Evolutionary conservation across 148 eudicot species (phyloP).

Genomic region (Persicaria tinctoria): DNA sequence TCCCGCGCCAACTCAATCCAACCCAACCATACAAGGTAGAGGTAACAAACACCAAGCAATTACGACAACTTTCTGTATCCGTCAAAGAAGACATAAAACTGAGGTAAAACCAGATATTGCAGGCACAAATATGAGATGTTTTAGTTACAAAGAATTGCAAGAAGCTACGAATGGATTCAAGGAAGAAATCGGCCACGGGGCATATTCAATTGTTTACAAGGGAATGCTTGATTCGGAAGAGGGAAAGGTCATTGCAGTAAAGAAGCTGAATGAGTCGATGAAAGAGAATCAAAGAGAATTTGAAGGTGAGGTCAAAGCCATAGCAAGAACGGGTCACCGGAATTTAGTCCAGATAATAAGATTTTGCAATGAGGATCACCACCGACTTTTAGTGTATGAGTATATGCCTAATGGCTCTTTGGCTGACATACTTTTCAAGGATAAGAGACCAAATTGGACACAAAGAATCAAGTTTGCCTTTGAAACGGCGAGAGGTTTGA

Average conservation of each 20-base stretch:
- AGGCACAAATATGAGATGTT: constrained; percentile 13
- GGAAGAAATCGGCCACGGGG: constrained; percentile 25
- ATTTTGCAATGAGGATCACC: constrained; percentile 23
- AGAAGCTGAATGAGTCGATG: constrained; percentile 13
- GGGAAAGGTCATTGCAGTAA: constrained; percentile 18
- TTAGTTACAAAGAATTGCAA: constrained; percentile 22
- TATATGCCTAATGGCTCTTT: constrained; percentile 29
- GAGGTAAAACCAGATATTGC: not conserved
- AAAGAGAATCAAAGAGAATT: constrained; percentile 21
- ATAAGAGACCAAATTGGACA: constrained; percentile 14
- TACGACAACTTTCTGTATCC: constrained; percentile 8
- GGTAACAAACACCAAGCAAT: not conserved
- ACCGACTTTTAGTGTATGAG: constrained; percentile 25
- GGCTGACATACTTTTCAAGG: constrained; percentile 18
- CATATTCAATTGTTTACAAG: constrained; percentile 28
- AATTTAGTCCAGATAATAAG: constrained; percentile 26
- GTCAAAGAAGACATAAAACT: constrained; percentile 6
- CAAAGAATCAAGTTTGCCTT: constrained; percentile 18
- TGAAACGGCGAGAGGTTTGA: constrained; percentile 22
- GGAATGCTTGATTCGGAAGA: constrained; percentile 15
- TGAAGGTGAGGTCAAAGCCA: constrained; percentile 20
- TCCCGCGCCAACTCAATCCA: not conserved
- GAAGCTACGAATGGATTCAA: constrained; percentile 24
- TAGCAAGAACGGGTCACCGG: constrained; percentile 26
- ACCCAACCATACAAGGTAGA: not conserved